phyloP scores from a whole-genome alignment of 352 stramenopile genomes.

The Phytophthora pluvialis region DNA sequence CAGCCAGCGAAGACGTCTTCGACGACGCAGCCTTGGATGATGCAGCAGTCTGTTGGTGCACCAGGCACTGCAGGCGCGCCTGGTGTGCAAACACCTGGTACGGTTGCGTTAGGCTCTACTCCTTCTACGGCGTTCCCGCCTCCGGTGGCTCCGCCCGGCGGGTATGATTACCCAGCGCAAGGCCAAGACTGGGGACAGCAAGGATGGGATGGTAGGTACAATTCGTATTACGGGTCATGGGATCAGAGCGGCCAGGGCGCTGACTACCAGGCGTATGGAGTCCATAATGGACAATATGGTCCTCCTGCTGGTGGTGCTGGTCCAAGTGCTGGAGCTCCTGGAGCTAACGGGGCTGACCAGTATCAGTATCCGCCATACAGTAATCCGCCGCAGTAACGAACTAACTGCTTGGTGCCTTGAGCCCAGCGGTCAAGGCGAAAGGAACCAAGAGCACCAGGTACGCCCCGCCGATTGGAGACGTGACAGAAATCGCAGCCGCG shows the following conservation, averaged over 20 bases:
- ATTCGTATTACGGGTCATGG: conserved; percentile 63
- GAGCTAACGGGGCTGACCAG: conserved; percentile 31
- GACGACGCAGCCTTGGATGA: conserved; percentile 69
- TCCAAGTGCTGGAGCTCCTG: conserved; percentile 25
- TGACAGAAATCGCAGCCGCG: conserved; percentile 16
- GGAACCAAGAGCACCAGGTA: conserved; percentile 30
- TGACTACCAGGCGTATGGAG: conserved; percentile 46
- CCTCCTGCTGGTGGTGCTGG: conserved; percentile 20
- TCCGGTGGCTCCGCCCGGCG: conserved; percentile 39
- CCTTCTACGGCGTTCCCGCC: conserved; percentile 62
- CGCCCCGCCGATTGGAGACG: conserved; percentile 27
- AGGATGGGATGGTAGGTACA: conserved; percentile 50
- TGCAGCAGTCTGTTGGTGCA: conserved; percentile 51
- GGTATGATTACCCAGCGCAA: conserved; percentile 47
- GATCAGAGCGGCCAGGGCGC: conserved; percentile 36
- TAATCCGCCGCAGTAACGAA: conserved; percentile 42
- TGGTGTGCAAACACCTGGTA: conserved; percentile 28
- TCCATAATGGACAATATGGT: conserved; percentile 29
- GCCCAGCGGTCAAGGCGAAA: conserved; percentile 8
- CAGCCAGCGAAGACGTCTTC: conserved; percentile 62
- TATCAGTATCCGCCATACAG: conserved; percentile 59
- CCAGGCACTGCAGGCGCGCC: conserved; percentile 34
- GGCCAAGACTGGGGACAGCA: conserved; percentile 44
- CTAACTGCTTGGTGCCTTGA: conserved; percentile 28
- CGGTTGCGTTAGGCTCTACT: conserved; percentile 42